A percentile compares a stretch with the other conserved stretches of the same genome.
These are phyloP conservation scores for Melanopsichium pennsylvanicum DNA, from an alignment of 1,284 basidiomycete genomes.

Conservation along the genomic window DNA sequence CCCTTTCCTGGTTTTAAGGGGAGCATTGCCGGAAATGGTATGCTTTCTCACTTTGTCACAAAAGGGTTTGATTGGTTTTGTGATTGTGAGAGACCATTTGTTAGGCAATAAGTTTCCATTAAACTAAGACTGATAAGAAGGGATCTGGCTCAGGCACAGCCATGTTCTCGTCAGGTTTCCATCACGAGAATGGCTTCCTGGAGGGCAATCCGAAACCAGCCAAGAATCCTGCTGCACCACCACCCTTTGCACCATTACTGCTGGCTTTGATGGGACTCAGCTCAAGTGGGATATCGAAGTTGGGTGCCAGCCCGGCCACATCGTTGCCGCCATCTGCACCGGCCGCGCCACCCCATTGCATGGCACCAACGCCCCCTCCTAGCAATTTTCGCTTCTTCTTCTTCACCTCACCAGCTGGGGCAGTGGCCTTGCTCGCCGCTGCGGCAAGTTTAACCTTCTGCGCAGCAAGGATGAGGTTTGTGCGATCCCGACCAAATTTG, in stretches of 20 bases:
- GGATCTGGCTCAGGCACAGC: too few species aligned
- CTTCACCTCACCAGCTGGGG: slow-evolving; percentile 8
- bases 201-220: slow-evolving; percentile 24
- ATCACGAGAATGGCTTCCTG: slow-evolving; percentile 21
- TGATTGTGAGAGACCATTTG: too few species aligned
- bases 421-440: not conserved
- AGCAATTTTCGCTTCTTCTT: slow-evolving; percentile 46
- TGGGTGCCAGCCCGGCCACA: slow-evolving; percentile 29
- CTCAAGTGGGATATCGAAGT: slow-evolving; percentile 42
- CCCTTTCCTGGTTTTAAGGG: too few species aligned
- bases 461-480: slow-evolving; percentile 10
- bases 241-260: not conserved
- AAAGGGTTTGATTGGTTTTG: too few species aligned
- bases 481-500: slow-evolving; percentile 36
- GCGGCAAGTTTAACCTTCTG: not conserved
- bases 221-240: slow-evolving; percentile 9
- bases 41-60: too few species aligned
- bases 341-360: slow-evolving; percentile 30
- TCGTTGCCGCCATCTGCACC: slow-evolving; percentile 4
- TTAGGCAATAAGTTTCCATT: too few species aligned
- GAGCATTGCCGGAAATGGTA: too few species aligned
- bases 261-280: slow-evolving; percentile 40
- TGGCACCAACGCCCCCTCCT: slow-evolving; percentile 9
- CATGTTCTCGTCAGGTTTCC: too few species aligned
- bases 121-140: too few species aligned